Base-by-base conservation (phyloP, 352 stramenopile genomes). In the Thraustochytrium striatum region DNA sequence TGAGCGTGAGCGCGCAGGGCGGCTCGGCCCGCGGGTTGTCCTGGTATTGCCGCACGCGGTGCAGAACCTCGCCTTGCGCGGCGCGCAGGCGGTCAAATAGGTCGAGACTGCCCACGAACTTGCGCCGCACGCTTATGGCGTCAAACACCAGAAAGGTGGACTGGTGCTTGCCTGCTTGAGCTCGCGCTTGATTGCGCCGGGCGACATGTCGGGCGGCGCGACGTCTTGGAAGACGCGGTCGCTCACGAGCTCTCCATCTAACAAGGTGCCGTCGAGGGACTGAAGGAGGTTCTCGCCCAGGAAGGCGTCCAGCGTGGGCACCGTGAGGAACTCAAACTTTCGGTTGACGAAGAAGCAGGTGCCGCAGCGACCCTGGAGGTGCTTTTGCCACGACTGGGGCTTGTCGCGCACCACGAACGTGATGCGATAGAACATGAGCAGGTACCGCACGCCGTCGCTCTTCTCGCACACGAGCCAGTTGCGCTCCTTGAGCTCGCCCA, bases 111-210 rank as follows among this genome's bases (percentile, higher is more conserved):
- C 70, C 70, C 19, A 80, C 58, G 28, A 72, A 80, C n/a, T 30
- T 8, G 21, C 58, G 8, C 1, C 70, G 38, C 38, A 80, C 58
- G 39, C 39, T 78, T 7, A 80, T 32, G 21, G 55, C 55, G 36
- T 80, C 70, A 52, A 80, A 80, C 2, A 80, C 79, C 3, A 80
- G 33, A 81, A 80, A 80, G 33, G 55, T 72, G 35, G 55, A 33
- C 52, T 75, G 65, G 2, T 30, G 50, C 2, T 7, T 8, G 59
- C 33, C 19, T 33, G 21, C 16, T 21, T 8, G 25, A 53, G 35
- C 8, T 72, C n/a, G 33, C 35, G 32, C 35, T 58, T 25, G 36
- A 16, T 7, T 16, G 32, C 16, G 3, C 7, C 7, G 11, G 33
- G 33, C 13, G 30, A 5, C 32, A 19, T 16, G 0, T 61, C 41